Conservation (phyloP, 2,329 filamentous ascomycete species). For the Xylaria sp. region DNA sequence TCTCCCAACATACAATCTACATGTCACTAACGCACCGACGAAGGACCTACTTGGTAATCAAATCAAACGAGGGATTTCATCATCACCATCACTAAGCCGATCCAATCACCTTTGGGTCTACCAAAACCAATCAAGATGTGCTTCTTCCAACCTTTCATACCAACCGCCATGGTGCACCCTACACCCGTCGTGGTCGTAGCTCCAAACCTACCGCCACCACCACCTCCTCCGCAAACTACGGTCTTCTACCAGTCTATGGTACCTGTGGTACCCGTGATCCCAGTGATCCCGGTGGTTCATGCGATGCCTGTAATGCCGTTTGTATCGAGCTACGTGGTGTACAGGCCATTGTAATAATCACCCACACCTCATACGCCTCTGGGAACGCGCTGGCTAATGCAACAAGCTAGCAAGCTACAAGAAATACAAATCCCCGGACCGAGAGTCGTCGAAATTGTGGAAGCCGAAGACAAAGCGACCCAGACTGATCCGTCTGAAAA, state of each 20-base stretch:
- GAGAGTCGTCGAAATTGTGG: neutral
- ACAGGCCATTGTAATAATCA: constrained; percentile 9
- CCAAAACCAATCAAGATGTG: constrained; percentile 5
- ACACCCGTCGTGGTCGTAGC: constrained; percentile 10
- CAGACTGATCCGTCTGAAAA: no score
- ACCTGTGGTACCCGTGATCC: constrained; percentile 1
- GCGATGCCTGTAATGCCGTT: constrained; percentile 5
- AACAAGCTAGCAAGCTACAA: no score
- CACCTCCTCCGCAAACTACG: constrained; percentile 6
- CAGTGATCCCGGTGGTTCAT: neutral
- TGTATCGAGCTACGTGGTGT: constrained; percentile 9
- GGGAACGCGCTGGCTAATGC: neutral
- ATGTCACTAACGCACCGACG: neutral
- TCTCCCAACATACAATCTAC: no score
- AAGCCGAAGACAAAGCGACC: neutral
- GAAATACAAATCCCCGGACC: neutral
- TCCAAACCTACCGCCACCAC: constrained; percentile 5
- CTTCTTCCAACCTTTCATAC: neutral
- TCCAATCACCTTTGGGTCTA: neutral
- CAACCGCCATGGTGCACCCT: neutral
- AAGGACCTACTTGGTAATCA: no score
- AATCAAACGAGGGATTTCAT: neutral
- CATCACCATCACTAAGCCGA: neutral
- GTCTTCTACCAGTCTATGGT: neutral
- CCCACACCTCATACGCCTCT: no score